These are phyloP conservation scores for Pseudogymnoascus sp. DNA, from an alignment of 2,329 filamentous ascomycete genomes.

Conservation along the genomic window DNA sequence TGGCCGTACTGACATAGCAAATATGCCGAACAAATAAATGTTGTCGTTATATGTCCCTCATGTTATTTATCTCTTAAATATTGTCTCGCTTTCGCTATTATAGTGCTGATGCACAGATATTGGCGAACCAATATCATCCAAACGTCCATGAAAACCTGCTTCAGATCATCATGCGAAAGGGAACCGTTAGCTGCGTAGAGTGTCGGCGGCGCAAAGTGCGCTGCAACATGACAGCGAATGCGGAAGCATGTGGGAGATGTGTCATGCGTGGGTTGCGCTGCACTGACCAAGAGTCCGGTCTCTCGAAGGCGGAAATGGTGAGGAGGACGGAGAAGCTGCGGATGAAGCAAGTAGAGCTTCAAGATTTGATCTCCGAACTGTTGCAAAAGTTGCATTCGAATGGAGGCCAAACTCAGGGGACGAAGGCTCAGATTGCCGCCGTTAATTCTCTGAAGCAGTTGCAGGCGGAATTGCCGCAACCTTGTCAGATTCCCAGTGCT, in stretches of 20 bases:
- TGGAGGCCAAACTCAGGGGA: background rate
- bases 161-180: conserved; percentile 26
- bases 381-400: conserved; percentile 12
- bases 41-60: background rate
- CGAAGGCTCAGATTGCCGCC: background rate
- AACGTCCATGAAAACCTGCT: conserved; percentile 6
- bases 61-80: background rate
- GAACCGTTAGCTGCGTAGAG: conserved; percentile 31
- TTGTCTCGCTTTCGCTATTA: background rate
- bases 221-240: conserved; percentile 36
- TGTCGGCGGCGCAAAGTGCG: conserved; percentile 42
- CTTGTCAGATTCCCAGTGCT: background rate
- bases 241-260: conserved; percentile 36
- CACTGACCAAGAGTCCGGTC: conserved; percentile 33
- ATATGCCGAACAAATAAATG: background rate
- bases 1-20: background rate
- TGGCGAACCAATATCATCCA: background rate
- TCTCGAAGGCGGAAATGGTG: conserved; percentile 10
- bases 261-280: conserved; percentile 36
- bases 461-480: background rate
- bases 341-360: conserved; percentile 21
- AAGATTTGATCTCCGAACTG: conserved; percentile 18
- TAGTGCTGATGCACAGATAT: background rate
- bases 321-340: conserved; percentile 10
- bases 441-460: background rate